Evolutionary conservation across 345 rosid species (phyloP).

Genomic region (Citropsis articulata): DNA sequence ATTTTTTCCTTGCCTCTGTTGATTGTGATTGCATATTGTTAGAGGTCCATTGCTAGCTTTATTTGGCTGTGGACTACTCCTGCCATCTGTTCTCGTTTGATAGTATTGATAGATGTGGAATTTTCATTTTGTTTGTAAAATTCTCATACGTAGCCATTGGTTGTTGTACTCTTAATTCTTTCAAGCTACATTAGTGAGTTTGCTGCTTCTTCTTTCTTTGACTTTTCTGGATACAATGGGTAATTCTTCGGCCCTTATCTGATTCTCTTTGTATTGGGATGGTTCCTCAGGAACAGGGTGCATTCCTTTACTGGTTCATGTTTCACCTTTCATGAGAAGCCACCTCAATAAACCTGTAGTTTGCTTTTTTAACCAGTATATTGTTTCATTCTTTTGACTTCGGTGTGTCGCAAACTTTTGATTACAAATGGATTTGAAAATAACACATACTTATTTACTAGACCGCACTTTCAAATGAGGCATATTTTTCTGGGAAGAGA

Average conservation of each 20-base stretch:
- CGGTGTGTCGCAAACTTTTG: neutral
- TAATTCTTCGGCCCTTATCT: neutral
- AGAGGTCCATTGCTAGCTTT: conserved; percentile 24
- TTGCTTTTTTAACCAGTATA: neutral
- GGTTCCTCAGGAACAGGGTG: neutral
- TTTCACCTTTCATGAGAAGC: neutral
- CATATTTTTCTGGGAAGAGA: neutral
- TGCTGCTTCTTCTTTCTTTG: conserved; percentile 4
- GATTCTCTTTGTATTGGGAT: neutral
- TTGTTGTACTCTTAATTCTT: conserved; percentile 25
- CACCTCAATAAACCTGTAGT: neutral
- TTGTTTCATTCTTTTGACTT: neutral
- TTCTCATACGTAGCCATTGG: conserved; percentile 20
- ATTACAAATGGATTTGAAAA: neutral
- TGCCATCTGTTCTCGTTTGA: conserved; percentile 17
- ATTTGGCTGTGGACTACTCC: conserved; percentile 14
- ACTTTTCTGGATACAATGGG: neutral
- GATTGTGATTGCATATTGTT: conserved; percentile 36
- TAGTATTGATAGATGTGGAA: conserved; percentile 24
- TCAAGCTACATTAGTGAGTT: conserved; percentile 11
- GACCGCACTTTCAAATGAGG: neutral
- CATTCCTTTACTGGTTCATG: neutral
- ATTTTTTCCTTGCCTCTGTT: conserved; percentile 20
- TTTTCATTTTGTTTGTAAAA: conserved; percentile 30
- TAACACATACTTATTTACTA: neutral